phyloP scores from a whole-genome alignment of 768 basidiomycete genomes.

The Lenzites betulinus region DNA sequence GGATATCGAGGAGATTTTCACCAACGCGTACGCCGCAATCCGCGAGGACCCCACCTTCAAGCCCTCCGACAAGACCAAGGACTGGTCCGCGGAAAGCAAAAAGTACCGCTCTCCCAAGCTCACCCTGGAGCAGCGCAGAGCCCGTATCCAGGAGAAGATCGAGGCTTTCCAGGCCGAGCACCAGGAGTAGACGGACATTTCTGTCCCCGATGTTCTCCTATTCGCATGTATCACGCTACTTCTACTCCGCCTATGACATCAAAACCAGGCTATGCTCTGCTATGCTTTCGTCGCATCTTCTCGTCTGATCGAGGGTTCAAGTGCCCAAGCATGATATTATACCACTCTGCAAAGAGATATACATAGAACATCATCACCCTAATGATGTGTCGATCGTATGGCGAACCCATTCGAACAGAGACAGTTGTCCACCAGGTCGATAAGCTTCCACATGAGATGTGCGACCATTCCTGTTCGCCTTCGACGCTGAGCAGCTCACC shows the following conservation, averaged over 20 bases:
- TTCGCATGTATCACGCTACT: constrained; percentile 14
- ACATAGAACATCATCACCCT: not conserved
- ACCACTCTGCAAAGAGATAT: not conserved
- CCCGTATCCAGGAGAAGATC: constrained; percentile 85
- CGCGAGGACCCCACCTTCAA: constrained; percentile 93
- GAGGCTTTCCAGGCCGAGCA: constrained; percentile 79
- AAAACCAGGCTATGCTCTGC: constrained; percentile 24
- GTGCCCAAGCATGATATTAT: not conserved
- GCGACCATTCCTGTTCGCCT: constrained; percentile 11
- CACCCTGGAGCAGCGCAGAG: constrained; percentile 75
- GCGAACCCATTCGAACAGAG: constrained; percentile 58
- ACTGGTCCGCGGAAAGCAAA: constrained; percentile 86
- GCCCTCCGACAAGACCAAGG: constrained; percentile 83
- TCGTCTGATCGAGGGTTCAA: not conserved
- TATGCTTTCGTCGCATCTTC: constrained; percentile 14
- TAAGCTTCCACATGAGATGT: constrained; percentile 43
- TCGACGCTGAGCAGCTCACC: constrained; percentile 60
- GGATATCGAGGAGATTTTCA: constrained; percentile 96
- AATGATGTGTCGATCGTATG: constrained; percentile 42
- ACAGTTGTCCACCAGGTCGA: constrained; percentile 31
- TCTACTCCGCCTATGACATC: constrained; percentile 18
- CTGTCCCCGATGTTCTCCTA: constrained; percentile 16
- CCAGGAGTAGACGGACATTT: constrained; percentile 55
- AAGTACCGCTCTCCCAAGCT: constrained; percentile 73
- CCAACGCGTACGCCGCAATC: constrained; percentile 91